phyloP scores from a whole-genome alignment of 2,329 filamentous ascomycete species.

The Tolypocladium amazonense region DNA sequence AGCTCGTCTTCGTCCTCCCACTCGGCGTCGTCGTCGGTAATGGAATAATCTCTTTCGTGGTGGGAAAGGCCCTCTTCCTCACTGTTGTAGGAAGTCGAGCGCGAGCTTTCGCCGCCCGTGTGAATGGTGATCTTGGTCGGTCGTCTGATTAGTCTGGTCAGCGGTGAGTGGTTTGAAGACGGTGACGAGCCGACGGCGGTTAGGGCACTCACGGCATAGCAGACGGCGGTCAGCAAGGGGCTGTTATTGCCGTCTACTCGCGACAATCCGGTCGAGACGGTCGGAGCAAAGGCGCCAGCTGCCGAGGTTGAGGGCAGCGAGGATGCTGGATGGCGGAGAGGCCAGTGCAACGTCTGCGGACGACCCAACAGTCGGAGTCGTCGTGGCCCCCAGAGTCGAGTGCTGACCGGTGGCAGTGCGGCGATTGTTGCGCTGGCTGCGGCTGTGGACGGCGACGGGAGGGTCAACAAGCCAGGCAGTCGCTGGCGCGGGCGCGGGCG shows the following conservation, averaged over 20 bases:
- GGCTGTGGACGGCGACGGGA: constrained; percentile 1
- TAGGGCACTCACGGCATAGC: constrained; percentile 33
- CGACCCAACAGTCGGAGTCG: not conserved
- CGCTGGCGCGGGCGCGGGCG: not conserved
- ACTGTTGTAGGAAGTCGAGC: constrained; percentile 25
- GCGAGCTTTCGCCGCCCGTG: constrained; percentile 18
- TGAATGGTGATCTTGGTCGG: constrained; percentile 12
- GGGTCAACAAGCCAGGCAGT: not conserved
- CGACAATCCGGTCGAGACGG: constrained; percentile 34
- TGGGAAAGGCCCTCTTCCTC: constrained; percentile 27
- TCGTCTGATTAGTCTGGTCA: constrained; percentile 16
- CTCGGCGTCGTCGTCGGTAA: constrained; percentile 29
- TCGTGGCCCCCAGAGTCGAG: not conserved
- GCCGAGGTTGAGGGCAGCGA: constrained; percentile 4
- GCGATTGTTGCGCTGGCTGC: constrained; percentile 1
- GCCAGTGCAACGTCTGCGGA: constrained; percentile 1
- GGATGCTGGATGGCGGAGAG: not conserved
- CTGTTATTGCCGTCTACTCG: constrained; percentile 28
- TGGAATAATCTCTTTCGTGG: constrained; percentile 17
- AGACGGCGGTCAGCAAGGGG: constrained; percentile 18
- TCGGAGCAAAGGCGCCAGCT: constrained; percentile 30
- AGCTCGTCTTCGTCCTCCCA: constrained; percentile 26
- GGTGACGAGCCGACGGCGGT: constrained; percentile 6
- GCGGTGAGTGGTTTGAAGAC: constrained; percentile 10
- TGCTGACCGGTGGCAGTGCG: not conserved